These are phyloP conservation scores for Aspergillus intermedius DNA, from an alignment of 2,329 filamentous ascomycete species.

Conservation along the genomic window DNA sequence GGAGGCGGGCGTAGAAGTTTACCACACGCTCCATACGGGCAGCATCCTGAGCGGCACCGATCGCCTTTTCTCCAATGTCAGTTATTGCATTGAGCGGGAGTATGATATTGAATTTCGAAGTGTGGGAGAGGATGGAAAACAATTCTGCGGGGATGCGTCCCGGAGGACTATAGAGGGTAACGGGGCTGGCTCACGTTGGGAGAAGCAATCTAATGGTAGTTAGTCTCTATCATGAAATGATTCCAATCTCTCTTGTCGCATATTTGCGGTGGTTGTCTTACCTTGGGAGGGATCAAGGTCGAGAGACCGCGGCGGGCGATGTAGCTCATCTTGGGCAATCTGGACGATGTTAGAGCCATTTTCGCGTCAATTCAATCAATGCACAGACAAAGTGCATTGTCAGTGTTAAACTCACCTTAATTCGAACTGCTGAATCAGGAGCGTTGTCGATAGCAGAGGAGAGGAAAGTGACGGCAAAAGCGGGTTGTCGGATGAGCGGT, in stretches of 20 bases:
- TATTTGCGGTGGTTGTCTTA: slow-evolving; percentile 39
- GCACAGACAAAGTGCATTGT: not conserved
- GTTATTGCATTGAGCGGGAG: slow-evolving; percentile 8
- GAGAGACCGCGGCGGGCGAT: slow-evolving; percentile 85
- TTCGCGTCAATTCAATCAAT: slow-evolving; percentile 9
- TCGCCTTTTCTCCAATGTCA: slow-evolving; percentile 58
- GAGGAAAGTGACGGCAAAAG: slow-evolving; percentile 28
- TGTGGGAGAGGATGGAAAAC: not conserved
- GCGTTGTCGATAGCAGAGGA: slow-evolving; percentile 26
- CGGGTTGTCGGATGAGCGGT: slow-evolving; percentile 32
- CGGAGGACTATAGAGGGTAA: slow-evolving; percentile 8
- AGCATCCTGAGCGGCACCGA: slow-evolving; percentile 91
- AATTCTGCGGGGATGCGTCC: slow-evolving; percentile 3
- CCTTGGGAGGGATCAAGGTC: slow-evolving; percentile 98
- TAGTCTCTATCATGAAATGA: slow-evolving; percentile 30
- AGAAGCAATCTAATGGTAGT: slow-evolving; percentile 33
- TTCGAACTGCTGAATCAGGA: slow-evolving; percentile 26
- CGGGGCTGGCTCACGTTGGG: slow-evolving; percentile 30
- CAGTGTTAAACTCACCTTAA: slow-evolving; percentile 23
- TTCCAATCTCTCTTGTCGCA: slow-evolving; percentile 3
- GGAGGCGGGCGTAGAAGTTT: slow-evolving; percentile 97
- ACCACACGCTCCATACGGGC: slow-evolving; percentile 97
- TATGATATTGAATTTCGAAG: not conserved
- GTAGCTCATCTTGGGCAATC: slow-evolving; percentile 74
- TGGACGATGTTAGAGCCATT: slow-evolving; percentile 21